Evolutionary conservation across 2,329 filamentous ascomycete genomes (phyloP).

Genomic region (Chalaropsis ovoidea): DNA sequence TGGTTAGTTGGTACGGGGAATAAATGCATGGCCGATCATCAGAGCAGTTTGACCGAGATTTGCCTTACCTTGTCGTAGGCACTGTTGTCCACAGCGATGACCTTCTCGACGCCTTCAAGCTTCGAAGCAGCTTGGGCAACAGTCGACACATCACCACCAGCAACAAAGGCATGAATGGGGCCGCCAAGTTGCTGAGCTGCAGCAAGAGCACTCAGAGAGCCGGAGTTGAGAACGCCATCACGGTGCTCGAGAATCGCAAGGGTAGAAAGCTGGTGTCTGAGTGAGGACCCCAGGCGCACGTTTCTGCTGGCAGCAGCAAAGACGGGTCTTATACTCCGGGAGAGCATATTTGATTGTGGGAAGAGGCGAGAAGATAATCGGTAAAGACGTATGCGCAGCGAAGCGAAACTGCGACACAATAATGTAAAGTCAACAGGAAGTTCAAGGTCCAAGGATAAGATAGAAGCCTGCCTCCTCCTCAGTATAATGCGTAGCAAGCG

Average conservation of each 20-base stretch:
- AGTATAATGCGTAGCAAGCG: not conserved
- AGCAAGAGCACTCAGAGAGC: constrained; percentile 74
- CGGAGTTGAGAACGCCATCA: constrained; percentile 73
- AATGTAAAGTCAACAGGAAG: not conserved
- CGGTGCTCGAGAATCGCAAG: constrained; percentile 87
- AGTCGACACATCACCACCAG: constrained; percentile 63
- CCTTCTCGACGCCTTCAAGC: constrained; percentile 81
- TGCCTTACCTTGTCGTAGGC: constrained; percentile 78
- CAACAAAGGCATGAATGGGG: constrained; percentile 74
- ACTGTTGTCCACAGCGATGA: constrained; percentile 76
- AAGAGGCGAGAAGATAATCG: not conserved
- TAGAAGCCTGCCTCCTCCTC: not conserved
- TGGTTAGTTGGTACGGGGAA: constrained; percentile 11
- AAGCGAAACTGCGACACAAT: not conserved
- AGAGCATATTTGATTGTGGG: constrained; percentile 15
- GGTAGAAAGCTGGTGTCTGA: constrained; percentile 53
- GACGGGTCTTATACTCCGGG: constrained; percentile 23
- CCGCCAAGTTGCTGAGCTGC: constrained; percentile 82
- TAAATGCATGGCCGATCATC: not conserved
- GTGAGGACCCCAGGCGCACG: constrained; percentile 17
- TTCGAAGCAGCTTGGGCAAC: constrained; percentile 79
- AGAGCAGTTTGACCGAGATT: not conserved
- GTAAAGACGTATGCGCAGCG: not conserved
- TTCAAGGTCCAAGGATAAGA: not conserved
- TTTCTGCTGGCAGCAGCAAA: constrained; percentile 16